These are phyloP conservation scores for Ustilago crameri DNA, from an alignment of 1,284 basidiomycete genomes.

Conservation along the genomic window DNA sequence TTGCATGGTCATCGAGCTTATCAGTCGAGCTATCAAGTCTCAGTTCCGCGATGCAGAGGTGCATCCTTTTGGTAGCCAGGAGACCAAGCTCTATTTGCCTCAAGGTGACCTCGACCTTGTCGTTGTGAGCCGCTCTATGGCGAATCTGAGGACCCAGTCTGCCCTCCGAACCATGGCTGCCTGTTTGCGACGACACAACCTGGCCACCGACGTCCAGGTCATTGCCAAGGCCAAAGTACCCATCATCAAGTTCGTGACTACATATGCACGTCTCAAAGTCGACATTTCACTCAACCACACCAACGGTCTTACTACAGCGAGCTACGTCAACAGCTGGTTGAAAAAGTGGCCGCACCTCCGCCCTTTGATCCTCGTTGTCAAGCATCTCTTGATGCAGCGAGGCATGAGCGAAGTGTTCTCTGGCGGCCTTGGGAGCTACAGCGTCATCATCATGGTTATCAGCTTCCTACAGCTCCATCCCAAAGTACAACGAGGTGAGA, in stretches of 20 bases:
- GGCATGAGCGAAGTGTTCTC: slow-evolving; percentile 97
- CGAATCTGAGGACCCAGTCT: slow-evolving; percentile 65
- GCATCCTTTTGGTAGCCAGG: slow-evolving; percentile 89
- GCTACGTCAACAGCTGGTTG: slow-evolving; percentile 84
- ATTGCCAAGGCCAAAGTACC: slow-evolving; percentile 91
- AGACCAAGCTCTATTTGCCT: slow-evolving; percentile 93
- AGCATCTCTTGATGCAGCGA: slow-evolving; percentile 87
- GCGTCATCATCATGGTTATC: slow-evolving; percentile 90
- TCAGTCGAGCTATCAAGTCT: slow-evolving; percentile 76
- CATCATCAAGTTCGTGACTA: slow-evolving; percentile 90
- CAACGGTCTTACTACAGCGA: slow-evolving; percentile 83
- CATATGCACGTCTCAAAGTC: slow-evolving; percentile 71
- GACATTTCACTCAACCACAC: slow-evolving; percentile 68
- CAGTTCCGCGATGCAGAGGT: slow-evolving; percentile 84
- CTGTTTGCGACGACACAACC: slow-evolving; percentile 70
- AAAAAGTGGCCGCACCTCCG: slow-evolving; percentile 80
- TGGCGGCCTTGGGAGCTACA: slow-evolving; percentile 92
- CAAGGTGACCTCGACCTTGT: slow-evolving; percentile 76
- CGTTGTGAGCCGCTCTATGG: slow-evolving; percentile 69
- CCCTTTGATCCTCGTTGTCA: slow-evolving; percentile 77
- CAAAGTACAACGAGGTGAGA: slow-evolving; percentile 86
- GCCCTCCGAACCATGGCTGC: slow-evolving; percentile 70
- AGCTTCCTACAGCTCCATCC: slow-evolving; percentile 97
- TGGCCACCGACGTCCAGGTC: slow-evolving; percentile 76
- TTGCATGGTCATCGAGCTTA: slow-evolving; percentile 78